Evolutionary conservation across 352 stramenopile species (phyloP), one percentile per base, ranked within the genome.

Genomic region (Pythium chondricola): DNA sequence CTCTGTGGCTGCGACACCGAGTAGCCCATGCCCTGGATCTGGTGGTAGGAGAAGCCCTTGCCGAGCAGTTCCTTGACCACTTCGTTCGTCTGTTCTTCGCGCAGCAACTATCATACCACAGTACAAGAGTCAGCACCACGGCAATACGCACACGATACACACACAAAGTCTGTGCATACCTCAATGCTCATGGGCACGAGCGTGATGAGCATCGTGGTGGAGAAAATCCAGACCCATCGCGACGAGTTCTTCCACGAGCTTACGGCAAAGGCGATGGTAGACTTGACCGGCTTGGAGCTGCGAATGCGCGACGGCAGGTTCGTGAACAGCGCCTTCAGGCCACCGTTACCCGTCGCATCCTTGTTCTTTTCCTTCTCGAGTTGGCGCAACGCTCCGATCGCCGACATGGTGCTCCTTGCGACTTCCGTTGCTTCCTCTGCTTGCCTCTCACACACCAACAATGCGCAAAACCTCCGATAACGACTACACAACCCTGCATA

Each of bases 11-110:
- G 70, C 43, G 73, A 60, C 35, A 88, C 67, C 46, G 75, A 69
- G 71, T 90, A 93, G 48, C 82, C 82, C 82, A 93, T 93, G 53
- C 65, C 64, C 43, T 88, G 77, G 48, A 93, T 86, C 60, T 93
- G 82, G 61, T 82, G 74, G 53, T 88, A 83, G 43, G 61, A 85
- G 58, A 90, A 93, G 14, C 82, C 82, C 66, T 89, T 90, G 62
- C 66, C 69, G 37, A 88, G 48, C 35, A 90, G 58, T 49, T 90
- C 79, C 67, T 88, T 90, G 33, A 87, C 79, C 33, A 87, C 71
- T 52, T 90, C 79, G 48, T 90, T 90, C 27, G 79, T 87, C 62
- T 90, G 79, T 55, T 90, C 79, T 59, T 90, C 79, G 48, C 79
- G 79, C 21, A 90, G 61, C 46, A 90, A 74, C 78, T 85, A 39